Evolutionary conservation across 1,284 basidiomycete species (phyloP).

Genomic region (Neonothopanus nambi): DNA sequence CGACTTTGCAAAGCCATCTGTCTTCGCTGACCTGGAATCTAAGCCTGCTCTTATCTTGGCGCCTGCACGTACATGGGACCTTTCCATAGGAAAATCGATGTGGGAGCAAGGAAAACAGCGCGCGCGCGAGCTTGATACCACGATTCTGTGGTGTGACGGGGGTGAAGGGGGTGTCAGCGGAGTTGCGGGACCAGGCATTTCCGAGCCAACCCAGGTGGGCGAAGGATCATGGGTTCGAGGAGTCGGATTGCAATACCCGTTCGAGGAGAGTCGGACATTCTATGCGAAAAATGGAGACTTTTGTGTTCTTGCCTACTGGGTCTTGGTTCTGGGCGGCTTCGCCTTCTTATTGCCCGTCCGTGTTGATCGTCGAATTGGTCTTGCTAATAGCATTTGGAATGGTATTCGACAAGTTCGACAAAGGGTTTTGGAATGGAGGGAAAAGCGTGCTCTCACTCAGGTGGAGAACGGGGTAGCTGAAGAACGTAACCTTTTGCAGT

Average conservation of each 20-base stretch:
- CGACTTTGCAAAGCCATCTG: slow-evolving; percentile 64
- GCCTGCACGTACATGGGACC: slow-evolving; percentile 77
- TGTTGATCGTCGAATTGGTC: background rate
- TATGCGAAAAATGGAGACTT: slow-evolving; percentile 50
- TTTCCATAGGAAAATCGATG: slow-evolving; percentile 67
- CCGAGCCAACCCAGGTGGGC: slow-evolving; percentile 64
- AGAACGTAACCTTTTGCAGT: background rate
- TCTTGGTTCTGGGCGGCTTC: slow-evolving; percentile 25
- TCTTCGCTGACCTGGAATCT: slow-evolving; percentile 50
- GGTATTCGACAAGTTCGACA: background rate
- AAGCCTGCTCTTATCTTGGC: slow-evolving; percentile 72
- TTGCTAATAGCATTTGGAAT: too few species aligned
- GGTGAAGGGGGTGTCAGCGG: slow-evolving; percentile 74
- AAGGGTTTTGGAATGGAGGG: background rate
- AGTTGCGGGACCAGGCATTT: slow-evolving; percentile 55
- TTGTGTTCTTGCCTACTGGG: slow-evolving; percentile 36
- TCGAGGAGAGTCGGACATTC: slow-evolving; percentile 47
- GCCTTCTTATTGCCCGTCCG: background rate
- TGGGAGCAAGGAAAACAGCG: slow-evolving; percentile 74
- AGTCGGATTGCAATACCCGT: slow-evolving; percentile 59
- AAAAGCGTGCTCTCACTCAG: slow-evolving; percentile 2
- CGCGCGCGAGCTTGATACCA: slow-evolving; percentile 64
- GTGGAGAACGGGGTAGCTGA: background rate
- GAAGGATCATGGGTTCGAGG: slow-evolving; percentile 65
- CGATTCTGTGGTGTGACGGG: slow-evolving; percentile 80